Conservation (phyloP, 305 asterid species). For the Fraxinus dipetala region DNA sequence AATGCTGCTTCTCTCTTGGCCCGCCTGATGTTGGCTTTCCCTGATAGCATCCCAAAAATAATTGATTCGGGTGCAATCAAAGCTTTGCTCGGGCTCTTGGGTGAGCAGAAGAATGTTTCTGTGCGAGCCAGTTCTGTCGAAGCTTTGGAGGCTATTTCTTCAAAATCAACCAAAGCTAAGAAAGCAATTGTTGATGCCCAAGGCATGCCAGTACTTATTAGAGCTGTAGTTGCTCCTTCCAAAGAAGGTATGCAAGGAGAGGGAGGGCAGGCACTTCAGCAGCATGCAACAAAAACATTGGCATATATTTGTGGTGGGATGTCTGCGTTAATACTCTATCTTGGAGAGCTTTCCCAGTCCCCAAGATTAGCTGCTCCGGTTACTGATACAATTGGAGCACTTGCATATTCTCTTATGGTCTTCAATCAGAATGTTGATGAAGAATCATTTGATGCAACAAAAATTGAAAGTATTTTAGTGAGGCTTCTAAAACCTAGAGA, state of each 20-base stretch:
- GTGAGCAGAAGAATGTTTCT: slow-evolving; percentile 55
- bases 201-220: slow-evolving; percentile 67
- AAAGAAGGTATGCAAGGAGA: slow-evolving; percentile 82
- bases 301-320: slow-evolving; percentile 76
- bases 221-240: slow-evolving; percentile 78
- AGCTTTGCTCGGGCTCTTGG: slow-evolving; percentile 58
- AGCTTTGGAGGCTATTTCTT: slow-evolving; percentile 74
- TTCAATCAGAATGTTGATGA: slow-evolving; percentile 50
- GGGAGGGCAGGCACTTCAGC: slow-evolving; percentile 69
- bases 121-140: slow-evolving; percentile 87
- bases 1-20: slow-evolving; percentile 91
- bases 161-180: slow-evolving; percentile 60
- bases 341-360: slow-evolving; percentile 80
- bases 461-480: slow-evolving; percentile 57
- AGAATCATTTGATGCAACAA: slow-evolving; percentile 47
- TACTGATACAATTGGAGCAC: slow-evolving; percentile 82
- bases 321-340: slow-evolving; percentile 56
- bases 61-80: slow-evolving; percentile 67
- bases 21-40: slow-evolving; percentile 51
- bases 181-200: slow-evolving; percentile 54
- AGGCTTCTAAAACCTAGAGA: slow-evolving; percentile 87
- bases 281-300: slow-evolving; percentile 59
- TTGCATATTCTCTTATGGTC: slow-evolving; percentile 75
- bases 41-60: slow-evolving; percentile 63
- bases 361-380: slow-evolving; percentile 79